These are phyloP conservation scores for Pharnaceum exiguum DNA, from an alignment of 148 eudicot species.

Conservation along the genomic window DNA sequence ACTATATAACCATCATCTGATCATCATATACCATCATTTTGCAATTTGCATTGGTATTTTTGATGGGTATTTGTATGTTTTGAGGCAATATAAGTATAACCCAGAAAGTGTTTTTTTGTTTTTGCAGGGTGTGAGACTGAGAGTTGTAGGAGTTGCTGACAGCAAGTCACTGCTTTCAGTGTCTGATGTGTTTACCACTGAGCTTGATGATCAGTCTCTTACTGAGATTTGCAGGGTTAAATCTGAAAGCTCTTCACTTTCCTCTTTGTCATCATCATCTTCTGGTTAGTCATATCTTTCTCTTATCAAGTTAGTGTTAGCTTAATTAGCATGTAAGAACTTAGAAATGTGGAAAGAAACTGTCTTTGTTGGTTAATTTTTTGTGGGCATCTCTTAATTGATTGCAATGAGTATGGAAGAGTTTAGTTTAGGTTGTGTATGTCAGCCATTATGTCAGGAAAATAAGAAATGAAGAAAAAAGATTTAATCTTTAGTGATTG, in stretches of 20 bases:
- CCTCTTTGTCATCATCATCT: constrained; percentile 25
- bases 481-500: not conserved
- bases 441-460: too few species aligned
- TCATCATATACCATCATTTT: not conserved
- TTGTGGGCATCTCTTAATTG: too few species aligned
- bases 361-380: not conserved
- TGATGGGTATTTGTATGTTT: not conserved
- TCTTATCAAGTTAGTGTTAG: not conserved
- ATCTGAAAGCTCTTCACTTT: constrained; percentile 50
- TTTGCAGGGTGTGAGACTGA: constrained; percentile 62
- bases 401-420: too few species aligned
- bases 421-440: too few species aligned
- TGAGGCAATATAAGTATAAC: not conserved
- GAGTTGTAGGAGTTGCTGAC: constrained; percentile 81
- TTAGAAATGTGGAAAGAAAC: not conserved
- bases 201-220: constrained; percentile 67
- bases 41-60: not conserved
- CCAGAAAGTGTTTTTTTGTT: not conserved
- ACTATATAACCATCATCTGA: not conserved
- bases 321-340: not conserved
- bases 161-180: constrained; percentile 64
- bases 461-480: too few species aligned
- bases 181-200: constrained; percentile 49
- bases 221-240: constrained; percentile 52
- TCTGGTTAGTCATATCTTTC: constrained; percentile 29